Evolutionary conservation across 306 rosid genomes (phyloP), one percentile per base, ranked within the genome.

Genomic region (Lablab purpureus): DNA sequence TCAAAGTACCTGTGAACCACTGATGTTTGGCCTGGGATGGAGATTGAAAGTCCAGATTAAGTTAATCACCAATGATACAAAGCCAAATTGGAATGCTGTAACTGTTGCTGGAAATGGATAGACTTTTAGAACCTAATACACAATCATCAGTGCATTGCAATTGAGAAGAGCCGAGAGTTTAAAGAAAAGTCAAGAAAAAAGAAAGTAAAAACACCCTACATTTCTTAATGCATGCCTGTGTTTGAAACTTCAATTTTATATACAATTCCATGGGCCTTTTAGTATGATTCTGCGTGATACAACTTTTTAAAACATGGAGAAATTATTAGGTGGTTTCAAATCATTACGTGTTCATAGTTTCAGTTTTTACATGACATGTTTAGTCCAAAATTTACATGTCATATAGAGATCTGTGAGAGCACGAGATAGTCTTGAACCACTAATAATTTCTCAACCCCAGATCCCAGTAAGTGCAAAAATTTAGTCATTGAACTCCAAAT

Each of bases 31-130:
- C 68, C 88, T 88, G 15, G 83, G 80, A 66, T 88, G 58, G 59
- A 90, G 87, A 75, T 92, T 90, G 22, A 90, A 72, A 25, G 76
- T 19, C 97, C 95, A 92, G 64, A 92, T 66, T 76, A 92, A 76
- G 71, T 58, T 83, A 41, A 87, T 84, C 86, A 88, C 81, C 74
- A 89, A 5, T 2, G 93, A 30, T 27, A 83, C 85, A 63, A 87
- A 84, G 64, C 89, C 89, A 34, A 86, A 81, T 46, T 92, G 91
- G 78, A 90, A 87, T 40, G 90, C 87, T 21, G 95, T 90, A 32
- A 92, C 88, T 47, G 95, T 92, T 74, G 97, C 93, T 81, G 95
- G 95, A 87, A 92, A 92, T 81, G 95, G 91, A 86, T 88, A 92
- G 86, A 87, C 92, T 92, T 92, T 90, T 89, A 92, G 87, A 88